phyloP scores from a whole-genome alignment of 148 eudicot species.

The Arbutus unedo region DNA sequence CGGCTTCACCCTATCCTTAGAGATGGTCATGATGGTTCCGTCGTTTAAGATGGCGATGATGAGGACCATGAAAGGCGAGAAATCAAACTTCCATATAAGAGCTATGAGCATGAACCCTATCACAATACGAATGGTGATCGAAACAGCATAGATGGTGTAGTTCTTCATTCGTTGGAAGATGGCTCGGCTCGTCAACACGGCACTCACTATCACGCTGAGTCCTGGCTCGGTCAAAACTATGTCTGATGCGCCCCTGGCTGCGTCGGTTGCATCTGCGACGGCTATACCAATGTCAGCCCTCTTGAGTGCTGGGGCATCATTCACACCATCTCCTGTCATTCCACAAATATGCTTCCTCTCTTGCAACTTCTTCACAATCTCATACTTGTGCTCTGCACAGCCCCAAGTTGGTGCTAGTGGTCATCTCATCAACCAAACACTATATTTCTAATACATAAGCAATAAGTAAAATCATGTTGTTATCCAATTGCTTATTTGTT shows the following conservation, averaged over 20 bases:
- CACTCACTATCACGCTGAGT: slow-evolving; percentile 81
- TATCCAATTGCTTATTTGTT: too few relatives aligned
- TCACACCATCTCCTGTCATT: slow-evolving; percentile 98
- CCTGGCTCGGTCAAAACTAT: slow-evolving; percentile 94
- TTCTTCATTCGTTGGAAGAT: slow-evolving; percentile 99
- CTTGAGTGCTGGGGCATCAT: slow-evolving; percentile 92
- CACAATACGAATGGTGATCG: slow-evolving; percentile 91
- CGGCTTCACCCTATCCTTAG: slow-evolving; percentile 91
- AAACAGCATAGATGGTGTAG: slow-evolving; percentile 91
- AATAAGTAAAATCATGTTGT: neutral
- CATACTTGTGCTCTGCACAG: slow-evolving; percentile 82
- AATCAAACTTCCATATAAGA: slow-evolving; percentile 83
- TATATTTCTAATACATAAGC: neutral
- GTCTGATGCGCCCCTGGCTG: slow-evolving; percentile 91
- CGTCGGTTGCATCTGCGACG: slow-evolving; percentile 91
- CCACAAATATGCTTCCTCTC: slow-evolving; percentile 90
- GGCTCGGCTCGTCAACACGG: slow-evolving; percentile 83
- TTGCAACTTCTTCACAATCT: slow-evolving; percentile 87
- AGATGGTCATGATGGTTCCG: slow-evolving; percentile 95
- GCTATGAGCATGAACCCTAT: slow-evolving; percentile 77
- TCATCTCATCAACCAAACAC: neutral
- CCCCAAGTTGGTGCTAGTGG: neutral
- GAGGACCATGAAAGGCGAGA: slow-evolving; percentile 87
- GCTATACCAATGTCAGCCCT: slow-evolving; percentile 96
- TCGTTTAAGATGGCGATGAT: slow-evolving; percentile 87